These are phyloP conservation scores for Graphilbum sp. DNA, from an alignment of 2,329 filamentous ascomycete genomes.

Conservation along the genomic window DNA sequence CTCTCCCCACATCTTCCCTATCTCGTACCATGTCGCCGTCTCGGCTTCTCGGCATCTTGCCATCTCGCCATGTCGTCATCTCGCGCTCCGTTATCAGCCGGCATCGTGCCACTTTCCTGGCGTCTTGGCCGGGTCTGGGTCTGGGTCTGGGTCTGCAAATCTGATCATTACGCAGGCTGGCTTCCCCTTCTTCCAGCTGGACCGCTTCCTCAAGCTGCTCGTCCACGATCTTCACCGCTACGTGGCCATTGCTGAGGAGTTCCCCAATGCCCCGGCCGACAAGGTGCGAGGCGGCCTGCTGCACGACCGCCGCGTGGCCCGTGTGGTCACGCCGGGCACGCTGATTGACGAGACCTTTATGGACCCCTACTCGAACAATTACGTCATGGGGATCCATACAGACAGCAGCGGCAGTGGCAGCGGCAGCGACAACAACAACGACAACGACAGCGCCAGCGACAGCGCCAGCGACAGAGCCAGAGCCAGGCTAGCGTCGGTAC, in stretches of 20 bases:
- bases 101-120: background rate
- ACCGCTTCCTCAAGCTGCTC: constrained; percentile 80
- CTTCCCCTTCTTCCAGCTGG: constrained; percentile 84
- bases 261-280: constrained; percentile 53
- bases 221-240: constrained; percentile 83
- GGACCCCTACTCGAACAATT: constrained; percentile 87
- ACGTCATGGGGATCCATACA: constrained; percentile 65
- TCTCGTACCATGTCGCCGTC: background rate
- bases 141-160: background rate
- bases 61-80: no score
- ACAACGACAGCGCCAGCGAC: constrained; percentile 2
- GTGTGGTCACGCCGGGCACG: constrained; percentile 86
- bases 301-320: constrained; percentile 70
- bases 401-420: constrained; percentile 1
- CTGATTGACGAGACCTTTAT: constrained; percentile 97
- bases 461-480: background rate
- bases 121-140: background rate
- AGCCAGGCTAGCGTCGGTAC: constrained; percentile 8
- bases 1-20: background rate
- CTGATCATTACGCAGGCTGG: constrained; percentile 39
- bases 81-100: background rate
- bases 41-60: no score
- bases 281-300: constrained; percentile 64
- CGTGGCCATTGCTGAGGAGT: constrained; percentile 90
- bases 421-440: background rate